phyloP scores from a whole-genome alignment of 2,329 filamentous ascomycete genomes.

The Pseudogymnoascus sp. region DNA sequence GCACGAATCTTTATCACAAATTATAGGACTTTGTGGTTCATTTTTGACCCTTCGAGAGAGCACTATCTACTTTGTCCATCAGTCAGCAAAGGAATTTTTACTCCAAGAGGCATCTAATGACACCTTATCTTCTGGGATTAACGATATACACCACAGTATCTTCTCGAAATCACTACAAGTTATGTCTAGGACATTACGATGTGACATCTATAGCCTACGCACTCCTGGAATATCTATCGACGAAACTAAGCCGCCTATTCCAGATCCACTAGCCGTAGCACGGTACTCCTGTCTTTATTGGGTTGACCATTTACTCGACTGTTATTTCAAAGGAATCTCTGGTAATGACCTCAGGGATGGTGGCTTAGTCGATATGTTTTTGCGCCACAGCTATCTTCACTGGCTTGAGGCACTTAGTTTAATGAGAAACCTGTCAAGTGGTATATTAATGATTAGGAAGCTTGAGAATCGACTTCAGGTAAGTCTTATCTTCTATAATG shows the following conservation, averaged over 20 bases:
- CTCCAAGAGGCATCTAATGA: slow-evolving; percentile 18
- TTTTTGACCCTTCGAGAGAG: slow-evolving; percentile 33
- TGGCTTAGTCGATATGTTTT: slow-evolving; percentile 20
- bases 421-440: no score
- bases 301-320: slow-evolving; percentile 28
- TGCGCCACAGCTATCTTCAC: slow-evolving; percentile 24
- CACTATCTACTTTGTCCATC: slow-evolving; percentile 35
- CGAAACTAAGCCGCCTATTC: slow-evolving; percentile 19
- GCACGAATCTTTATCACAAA: slow-evolving; percentile 14
- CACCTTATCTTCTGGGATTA: slow-evolving; percentile 29
- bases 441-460: no score
- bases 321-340: background rate
- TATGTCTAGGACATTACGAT: slow-evolving; percentile 28
- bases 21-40: slow-evolving; percentile 35
- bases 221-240: slow-evolving; percentile 24
- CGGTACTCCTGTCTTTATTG: slow-evolving; percentile 33
- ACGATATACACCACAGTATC: slow-evolving; percentile 29
- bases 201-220: slow-evolving; percentile 34
- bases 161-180: slow-evolving; percentile 32
- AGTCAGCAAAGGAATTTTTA: slow-evolving; percentile 41
- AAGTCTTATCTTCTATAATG: no score
- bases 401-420: slow-evolving; percentile 30
- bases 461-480: no score
- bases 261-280: slow-evolving; percentile 26
- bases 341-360: slow-evolving; percentile 18